Conservation (phyloP, 2,329 filamentous ascomycete species). For the Fusarium begoniae region DNA sequence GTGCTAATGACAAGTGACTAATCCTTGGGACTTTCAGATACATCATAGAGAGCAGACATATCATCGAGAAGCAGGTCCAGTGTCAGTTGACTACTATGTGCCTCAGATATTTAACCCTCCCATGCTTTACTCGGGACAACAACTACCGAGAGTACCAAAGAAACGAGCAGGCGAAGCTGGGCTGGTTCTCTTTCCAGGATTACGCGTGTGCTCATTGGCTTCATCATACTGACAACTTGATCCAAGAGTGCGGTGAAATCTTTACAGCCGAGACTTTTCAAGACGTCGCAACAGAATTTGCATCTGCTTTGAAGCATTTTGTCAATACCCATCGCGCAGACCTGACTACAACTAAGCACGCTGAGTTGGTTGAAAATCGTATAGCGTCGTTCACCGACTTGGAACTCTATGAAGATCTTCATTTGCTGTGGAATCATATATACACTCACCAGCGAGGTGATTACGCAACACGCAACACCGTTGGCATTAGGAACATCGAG, state of each 20-base stretch:
- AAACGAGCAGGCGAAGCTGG: not conserved
- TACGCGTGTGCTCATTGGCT: conserved; percentile 4
- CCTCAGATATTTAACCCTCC: not conserved
- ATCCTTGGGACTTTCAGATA: accelerated
- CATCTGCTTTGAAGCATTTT: not conserved
- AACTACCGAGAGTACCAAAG: not conserved
- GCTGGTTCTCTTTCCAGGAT: conserved; percentile 7
- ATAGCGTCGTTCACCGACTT: accelerated
- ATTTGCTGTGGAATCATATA: not conserved
- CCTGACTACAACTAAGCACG: accelerated
- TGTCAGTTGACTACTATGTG: not conserved
- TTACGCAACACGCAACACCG: not conserved
- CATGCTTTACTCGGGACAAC: not conserved
- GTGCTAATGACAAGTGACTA: accelerated
- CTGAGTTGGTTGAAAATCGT: accelerated
- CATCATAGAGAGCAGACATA: not conserved
- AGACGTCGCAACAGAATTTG: accelerated
- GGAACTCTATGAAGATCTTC: not conserved
- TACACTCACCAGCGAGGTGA: conserved; percentile 8
- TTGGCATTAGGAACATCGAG: not conserved
- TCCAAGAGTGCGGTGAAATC: not conserved
- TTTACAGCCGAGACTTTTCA: accelerated
- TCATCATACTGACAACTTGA: not conserved
- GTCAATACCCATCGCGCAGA: not conserved
- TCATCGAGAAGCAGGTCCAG: not conserved